A percentile compares a stretch with the other conserved stretches of the same genome.
Conservation (phyloP, 169 alveolate species). For the Cystoisospora suis region DNA sequence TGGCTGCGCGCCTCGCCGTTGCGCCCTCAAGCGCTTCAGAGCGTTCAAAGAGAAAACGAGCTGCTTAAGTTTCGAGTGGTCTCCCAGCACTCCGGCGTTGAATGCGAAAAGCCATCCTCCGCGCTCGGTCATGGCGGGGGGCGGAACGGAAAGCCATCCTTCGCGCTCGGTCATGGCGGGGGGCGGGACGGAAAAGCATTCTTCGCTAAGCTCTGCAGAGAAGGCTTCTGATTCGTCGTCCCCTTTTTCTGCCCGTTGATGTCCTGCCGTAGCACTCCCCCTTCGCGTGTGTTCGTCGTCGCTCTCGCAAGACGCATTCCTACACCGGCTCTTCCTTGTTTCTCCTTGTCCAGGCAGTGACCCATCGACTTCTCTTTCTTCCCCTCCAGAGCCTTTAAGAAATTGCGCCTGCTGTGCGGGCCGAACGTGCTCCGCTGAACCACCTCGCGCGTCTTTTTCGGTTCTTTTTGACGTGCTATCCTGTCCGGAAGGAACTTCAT, state of each 20-base stretch:
- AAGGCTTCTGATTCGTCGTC: neutral
- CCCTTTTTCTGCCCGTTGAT: neutral
- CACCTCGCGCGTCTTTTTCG: too few species aligned
- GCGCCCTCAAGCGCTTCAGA: neutral
- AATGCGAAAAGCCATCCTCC: conserved; percentile 13
- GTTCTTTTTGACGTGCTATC: too few species aligned
- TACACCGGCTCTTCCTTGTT: too few species aligned
- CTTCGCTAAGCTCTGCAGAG: neutral
- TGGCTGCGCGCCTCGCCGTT: too few species aligned
- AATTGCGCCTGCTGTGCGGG: too few species aligned
- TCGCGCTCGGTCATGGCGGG: neutral
- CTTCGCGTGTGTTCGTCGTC: neutral
- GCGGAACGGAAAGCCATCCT: neutral
- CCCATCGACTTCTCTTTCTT: too few species aligned
- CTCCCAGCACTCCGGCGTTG: neutral
- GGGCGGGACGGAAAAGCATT: neutral
- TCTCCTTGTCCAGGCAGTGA: too few species aligned
- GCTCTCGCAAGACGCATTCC: neutral
- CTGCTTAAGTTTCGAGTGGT: neutral
- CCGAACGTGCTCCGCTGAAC: too few species aligned
- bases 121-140: neutral
- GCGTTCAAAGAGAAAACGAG: neutral
- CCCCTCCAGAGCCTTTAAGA: too few species aligned
- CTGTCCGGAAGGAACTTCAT: too few species aligned
- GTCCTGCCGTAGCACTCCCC: neutral